Evolutionary conservation across 768 basidiomycete genomes (phyloP).

Genomic region (Macrolepiota dolichaula): DNA sequence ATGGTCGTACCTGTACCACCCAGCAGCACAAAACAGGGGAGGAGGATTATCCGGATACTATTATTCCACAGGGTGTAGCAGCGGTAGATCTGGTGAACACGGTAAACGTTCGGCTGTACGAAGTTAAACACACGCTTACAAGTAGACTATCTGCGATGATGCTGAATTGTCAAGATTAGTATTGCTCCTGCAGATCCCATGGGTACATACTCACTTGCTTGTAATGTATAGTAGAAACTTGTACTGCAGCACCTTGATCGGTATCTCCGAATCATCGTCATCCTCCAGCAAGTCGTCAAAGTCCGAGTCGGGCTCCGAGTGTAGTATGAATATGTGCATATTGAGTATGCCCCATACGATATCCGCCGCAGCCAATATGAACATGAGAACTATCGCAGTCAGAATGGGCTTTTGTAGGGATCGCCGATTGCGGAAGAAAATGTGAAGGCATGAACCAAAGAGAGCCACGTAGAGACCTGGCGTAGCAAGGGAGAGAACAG

Average conservation of each 20-base stretch:
- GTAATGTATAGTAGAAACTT: slow-evolving; percentile 28
- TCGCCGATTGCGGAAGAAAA: slow-evolving; percentile 21
- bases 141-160: slow-evolving; percentile 27
- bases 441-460: slow-evolving; percentile 9
- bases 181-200: background rate
- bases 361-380: slow-evolving; percentile 25
- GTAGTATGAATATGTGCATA: slow-evolving; percentile 25
- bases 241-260: slow-evolving; percentile 23
- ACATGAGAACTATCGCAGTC: slow-evolving; percentile 24
- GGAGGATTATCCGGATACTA: slow-evolving; percentile 24
- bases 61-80: slow-evolving; percentile 29
- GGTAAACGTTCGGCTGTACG: background rate
- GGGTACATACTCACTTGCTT: slow-evolving; percentile 24
- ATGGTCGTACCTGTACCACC: slow-evolving; percentile 22
- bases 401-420: slow-evolving; percentile 23
- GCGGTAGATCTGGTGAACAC: slow-evolving; percentile 25
- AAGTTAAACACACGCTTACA: slow-evolving; percentile 14
- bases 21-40: slow-evolving; percentile 23
- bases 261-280: slow-evolving; percentile 15
- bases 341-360: slow-evolving; percentile 26
- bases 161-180: slow-evolving; percentile 14
- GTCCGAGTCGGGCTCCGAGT: slow-evolving; percentile 10
- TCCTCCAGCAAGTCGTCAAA: background rate
- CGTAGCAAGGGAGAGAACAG: background rate
- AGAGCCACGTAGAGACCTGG: slow-evolving; percentile 9